Percentiles rank a stretch among this genome's conserved stretches.
These are phyloP conservation scores for Vitrella brassicaformis DNA, from an alignment of 73 alveolate species.

Conservation along the genomic window DNA sequence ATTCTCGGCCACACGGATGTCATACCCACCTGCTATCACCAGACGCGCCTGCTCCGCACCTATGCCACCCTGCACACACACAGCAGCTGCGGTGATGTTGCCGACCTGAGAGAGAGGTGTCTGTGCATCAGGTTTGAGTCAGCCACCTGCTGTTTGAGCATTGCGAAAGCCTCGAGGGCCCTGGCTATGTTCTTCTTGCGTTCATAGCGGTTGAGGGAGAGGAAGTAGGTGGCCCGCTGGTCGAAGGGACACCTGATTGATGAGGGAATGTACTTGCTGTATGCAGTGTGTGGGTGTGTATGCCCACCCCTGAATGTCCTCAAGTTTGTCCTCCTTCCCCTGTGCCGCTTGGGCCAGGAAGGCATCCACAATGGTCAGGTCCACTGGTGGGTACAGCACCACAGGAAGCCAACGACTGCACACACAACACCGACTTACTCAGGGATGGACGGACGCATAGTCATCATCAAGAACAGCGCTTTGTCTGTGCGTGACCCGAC, in stretches of 20 bases:
- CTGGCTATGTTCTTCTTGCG: conserved; percentile 85
- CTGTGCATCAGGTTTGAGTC: no score
- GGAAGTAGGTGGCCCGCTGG: background rate
- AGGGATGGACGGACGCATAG: background rate
- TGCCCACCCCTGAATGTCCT: conserved; percentile 2
- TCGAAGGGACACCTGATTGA: no score
- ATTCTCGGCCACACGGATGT: conserved; percentile 78
- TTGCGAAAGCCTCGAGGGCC: conserved; percentile 78
- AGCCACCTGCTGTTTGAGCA: no score
- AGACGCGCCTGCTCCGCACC: no score
- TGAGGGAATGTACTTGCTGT: no score
- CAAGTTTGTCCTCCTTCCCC: no score
- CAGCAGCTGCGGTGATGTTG: no score
- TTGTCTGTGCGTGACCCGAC: background rate
- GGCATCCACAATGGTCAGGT: background rate
- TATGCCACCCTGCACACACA: no score
- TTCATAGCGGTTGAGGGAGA: conserved; percentile 55
- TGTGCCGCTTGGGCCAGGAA: background rate
- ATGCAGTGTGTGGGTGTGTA: no score
- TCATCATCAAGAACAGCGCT: background rate
- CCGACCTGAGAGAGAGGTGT: no score
- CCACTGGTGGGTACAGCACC: background rate
- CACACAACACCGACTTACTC: background rate
- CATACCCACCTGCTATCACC: conserved; percentile 99
- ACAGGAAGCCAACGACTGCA: background rate